A percentile compares a stretch with the other conserved stretches of the same genome.
These are phyloP conservation scores for Dendrobium chrysotoxum DNA, from an alignment of 106 monocot genomes.

Conservation along the genomic window DNA sequence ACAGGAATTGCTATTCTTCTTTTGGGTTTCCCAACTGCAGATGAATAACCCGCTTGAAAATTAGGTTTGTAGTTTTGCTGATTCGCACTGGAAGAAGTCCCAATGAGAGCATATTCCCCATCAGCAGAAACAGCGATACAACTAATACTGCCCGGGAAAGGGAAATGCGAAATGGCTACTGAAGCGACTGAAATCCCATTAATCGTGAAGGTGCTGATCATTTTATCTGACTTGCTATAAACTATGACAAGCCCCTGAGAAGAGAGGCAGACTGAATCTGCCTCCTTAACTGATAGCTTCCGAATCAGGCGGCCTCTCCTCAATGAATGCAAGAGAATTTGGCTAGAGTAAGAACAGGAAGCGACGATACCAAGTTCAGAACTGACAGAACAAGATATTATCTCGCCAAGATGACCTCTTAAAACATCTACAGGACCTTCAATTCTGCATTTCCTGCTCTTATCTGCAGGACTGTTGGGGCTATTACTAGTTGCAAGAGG, in stretches of 20 bases:
- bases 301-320: constrained; percentile 65
- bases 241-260: constrained; percentile 64
- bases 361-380: constrained; percentile 72
- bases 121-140: constrained; percentile 77
- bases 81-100: constrained; percentile 35
- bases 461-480: constrained; percentile 19
- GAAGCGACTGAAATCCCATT: constrained; percentile 72
- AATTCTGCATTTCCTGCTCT: constrained; percentile 33
- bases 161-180: constrained; percentile 40
- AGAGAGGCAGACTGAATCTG: constrained; percentile 60
- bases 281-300: constrained; percentile 58
- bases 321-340: constrained; percentile 80
- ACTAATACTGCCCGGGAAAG: constrained; percentile 51
- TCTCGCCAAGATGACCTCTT: constrained; percentile 89
- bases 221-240: constrained; percentile 61
- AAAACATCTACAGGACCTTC: constrained; percentile 91
- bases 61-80: neutral
- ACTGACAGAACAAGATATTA: constrained; percentile 66
- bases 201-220: constrained; percentile 63
- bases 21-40: constrained; percentile 5
- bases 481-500: constrained; percentile 17
- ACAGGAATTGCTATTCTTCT: constrained; percentile 40
- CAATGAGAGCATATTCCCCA: constrained; percentile 68
- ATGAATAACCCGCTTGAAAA: neutral
- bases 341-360: constrained; percentile 54